Conservation (phyloP, 495 filamentous ascomycete genomes). For the Symbiotaphrina buchneri region DNA sequence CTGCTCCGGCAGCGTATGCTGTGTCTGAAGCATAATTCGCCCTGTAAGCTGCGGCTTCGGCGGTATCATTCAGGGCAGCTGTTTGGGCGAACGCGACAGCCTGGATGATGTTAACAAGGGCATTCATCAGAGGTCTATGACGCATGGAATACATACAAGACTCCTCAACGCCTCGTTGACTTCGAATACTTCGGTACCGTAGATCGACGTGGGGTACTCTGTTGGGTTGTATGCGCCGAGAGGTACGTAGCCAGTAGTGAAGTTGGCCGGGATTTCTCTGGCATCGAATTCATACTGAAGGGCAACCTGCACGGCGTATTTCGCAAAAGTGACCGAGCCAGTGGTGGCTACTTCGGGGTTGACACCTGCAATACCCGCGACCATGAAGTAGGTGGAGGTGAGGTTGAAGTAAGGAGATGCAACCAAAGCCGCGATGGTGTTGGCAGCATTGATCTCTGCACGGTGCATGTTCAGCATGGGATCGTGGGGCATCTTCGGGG, state of each 20-base stretch:
- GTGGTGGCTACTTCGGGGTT: slow-evolving; percentile 43
- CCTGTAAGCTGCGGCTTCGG: slow-evolving; percentile 30
- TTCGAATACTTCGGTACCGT: slow-evolving; percentile 63
- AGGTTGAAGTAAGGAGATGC: slow-evolving; percentile 42
- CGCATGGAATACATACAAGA: too few relatives aligned
- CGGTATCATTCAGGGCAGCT: slow-evolving; percentile 31
- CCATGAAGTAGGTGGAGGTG: slow-evolving; percentile 41
- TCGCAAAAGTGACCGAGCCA: slow-evolving; percentile 38
- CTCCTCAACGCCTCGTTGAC: slow-evolving; percentile 37
- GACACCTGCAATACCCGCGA: slow-evolving; percentile 51
- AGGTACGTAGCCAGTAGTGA: slow-evolving; percentile 41
- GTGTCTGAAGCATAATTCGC: slow-evolving; percentile 24
- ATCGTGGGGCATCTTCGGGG: background rate
- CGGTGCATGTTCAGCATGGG: background rate
- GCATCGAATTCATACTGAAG: slow-evolving; percentile 55
- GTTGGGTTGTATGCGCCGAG: slow-evolving; percentile 28
- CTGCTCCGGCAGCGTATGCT: slow-evolving; percentile 24
- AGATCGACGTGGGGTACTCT: slow-evolving; percentile 38
- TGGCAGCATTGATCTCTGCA: slow-evolving; percentile 52
- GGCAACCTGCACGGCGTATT: slow-evolving; percentile 47
- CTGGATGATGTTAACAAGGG: too few relatives aligned
- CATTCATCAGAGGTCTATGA: too few relatives aligned
- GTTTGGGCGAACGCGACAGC: slow-evolving; percentile 28
- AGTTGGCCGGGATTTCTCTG: slow-evolving; percentile 42
- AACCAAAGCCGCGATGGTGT: slow-evolving; percentile 31